These are phyloP conservation scores for Diaporthe sp. DNA, from an alignment of 2,329 filamentous ascomycete species.

Conservation along the genomic window DNA sequence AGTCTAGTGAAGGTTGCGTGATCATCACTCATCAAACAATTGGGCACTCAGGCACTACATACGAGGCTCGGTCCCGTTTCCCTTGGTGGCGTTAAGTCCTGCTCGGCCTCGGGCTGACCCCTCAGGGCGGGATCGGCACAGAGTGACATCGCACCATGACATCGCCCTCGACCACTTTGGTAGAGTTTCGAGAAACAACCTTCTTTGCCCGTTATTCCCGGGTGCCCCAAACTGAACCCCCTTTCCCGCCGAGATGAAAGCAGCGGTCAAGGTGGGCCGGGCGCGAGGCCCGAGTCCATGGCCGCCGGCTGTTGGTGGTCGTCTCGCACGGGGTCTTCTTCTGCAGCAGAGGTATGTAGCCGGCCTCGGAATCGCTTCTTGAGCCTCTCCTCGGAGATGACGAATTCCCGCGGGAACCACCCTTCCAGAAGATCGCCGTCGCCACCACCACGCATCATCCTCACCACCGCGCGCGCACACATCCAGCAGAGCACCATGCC, in stretches of 20 bases:
- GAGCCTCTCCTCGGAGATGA: slow-evolving; percentile 62
- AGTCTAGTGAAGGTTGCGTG: slow-evolving; percentile 11
- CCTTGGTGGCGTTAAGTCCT: neutral
- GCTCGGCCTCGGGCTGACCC: slow-evolving; percentile 25
- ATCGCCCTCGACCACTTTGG: slow-evolving; percentile 12
- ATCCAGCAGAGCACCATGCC: slow-evolving; percentile 76
- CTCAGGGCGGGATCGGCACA: slow-evolving; percentile 19
- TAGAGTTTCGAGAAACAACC: slow-evolving; percentile 16
- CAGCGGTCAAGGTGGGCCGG: slow-evolving; percentile 12
- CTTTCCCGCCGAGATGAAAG: slow-evolving; percentile 5
- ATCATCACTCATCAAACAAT: slow-evolving; percentile 20
- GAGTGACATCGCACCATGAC: slow-evolving; percentile 21
- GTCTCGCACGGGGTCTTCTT: neutral
- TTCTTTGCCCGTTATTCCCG: slow-evolving; percentile 5
- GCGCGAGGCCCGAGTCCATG: neutral
- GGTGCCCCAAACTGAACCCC: neutral
- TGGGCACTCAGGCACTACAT: neutral
- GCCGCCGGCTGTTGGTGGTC: neutral
- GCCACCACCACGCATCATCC: slow-evolving; percentile 62
- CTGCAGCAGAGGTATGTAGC: slow-evolving; percentile 43
- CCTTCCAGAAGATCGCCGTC: slow-evolving; percentile 51
- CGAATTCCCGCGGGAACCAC: slow-evolving; percentile 70
- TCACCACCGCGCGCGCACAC: slow-evolving; percentile 68
- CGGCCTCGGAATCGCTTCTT: slow-evolving; percentile 52
- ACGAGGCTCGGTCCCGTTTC: neutral